Conservation (phyloP, 2,329 filamentous ascomycete species). For the Pestalotiopsis sp. region DNA sequence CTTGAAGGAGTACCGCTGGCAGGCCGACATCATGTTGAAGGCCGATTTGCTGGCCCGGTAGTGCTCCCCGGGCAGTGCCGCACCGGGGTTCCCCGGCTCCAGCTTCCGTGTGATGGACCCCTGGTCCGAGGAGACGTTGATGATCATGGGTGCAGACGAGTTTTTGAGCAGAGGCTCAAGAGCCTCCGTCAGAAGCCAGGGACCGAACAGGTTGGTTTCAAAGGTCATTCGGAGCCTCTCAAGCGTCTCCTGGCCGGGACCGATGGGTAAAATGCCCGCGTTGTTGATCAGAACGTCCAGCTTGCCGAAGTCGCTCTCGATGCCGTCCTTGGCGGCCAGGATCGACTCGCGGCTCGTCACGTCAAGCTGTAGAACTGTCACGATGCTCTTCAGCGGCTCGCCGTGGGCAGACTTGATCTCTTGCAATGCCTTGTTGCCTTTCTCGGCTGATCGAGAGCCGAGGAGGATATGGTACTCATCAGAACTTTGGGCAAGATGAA, state of each 20-base stretch:
- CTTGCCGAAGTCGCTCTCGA: slow-evolving; percentile 24
- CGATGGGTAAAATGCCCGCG: slow-evolving; percentile 29
- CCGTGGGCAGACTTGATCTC: slow-evolving; percentile 41
- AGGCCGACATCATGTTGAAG: slow-evolving; percentile 39
- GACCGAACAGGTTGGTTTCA: slow-evolving; percentile 38
- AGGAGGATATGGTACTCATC: slow-evolving; percentile 40
- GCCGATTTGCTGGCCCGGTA: slow-evolving; percentile 45
- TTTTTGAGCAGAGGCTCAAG: slow-evolving; percentile 31
- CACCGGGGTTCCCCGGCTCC: slow-evolving; percentile 28
- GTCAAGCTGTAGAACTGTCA: slow-evolving; percentile 45
- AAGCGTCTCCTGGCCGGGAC: slow-evolving; percentile 19
- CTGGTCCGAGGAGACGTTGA: slow-evolving; percentile 40
- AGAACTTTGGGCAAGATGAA: slow-evolving; percentile 34
- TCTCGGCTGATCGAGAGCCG: slow-evolving; percentile 35
- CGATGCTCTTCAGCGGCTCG: slow-evolving; percentile 48
- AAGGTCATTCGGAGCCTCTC: slow-evolving; percentile 39
- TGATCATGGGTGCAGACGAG: slow-evolving; percentile 31
- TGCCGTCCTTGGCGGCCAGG: slow-evolving; percentile 19
- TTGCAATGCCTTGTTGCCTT: slow-evolving; percentile 35
- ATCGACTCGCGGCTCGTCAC: slow-evolving; percentile 28
- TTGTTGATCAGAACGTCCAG: slow-evolving; percentile 40
- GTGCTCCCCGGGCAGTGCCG: slow-evolving; percentile 29
- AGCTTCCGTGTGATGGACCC: slow-evolving; percentile 32
- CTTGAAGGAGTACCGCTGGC: slow-evolving; percentile 26
- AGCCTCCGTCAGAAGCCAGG: slow-evolving; percentile 27